These are phyloP conservation scores for Neospora caninum DNA, from an alignment of 169 alveolate genomes.

Conservation along the genomic window DNA sequence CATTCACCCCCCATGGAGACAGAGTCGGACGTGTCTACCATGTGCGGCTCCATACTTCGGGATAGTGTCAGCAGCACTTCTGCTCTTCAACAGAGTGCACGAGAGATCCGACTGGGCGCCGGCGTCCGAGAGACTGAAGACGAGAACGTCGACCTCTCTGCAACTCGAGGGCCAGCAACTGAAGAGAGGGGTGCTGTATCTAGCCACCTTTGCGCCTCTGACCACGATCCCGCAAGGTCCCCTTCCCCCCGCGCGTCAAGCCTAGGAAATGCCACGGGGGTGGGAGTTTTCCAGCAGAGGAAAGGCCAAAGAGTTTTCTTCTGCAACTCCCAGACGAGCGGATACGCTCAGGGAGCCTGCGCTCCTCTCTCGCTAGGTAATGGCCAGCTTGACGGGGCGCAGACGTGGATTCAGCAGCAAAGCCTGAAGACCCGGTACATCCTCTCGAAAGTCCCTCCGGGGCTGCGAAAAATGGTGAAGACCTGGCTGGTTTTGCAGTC, in stretches of 20 bases:
- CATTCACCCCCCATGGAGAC: background rate
- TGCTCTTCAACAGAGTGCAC: background rate
- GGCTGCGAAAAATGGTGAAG: constrained; percentile 33
- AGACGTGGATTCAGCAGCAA: background rate
- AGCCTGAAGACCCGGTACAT: background rate
- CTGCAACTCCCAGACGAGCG: too few relatives aligned
- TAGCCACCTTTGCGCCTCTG: background rate
- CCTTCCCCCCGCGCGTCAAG: background rate
- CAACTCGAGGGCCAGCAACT: background rate
- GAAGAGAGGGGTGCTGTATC: background rate
- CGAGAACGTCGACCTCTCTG: background rate
- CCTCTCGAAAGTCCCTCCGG: constrained; percentile 42
- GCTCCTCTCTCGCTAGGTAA: too few relatives aligned
- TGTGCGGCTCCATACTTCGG: background rate
- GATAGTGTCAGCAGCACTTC: background rate
- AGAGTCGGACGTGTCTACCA: background rate
- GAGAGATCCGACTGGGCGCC: background rate
- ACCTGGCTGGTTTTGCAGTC: constrained; percentile 29
- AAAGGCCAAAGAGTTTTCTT: background rate
- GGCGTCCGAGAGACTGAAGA: background rate
- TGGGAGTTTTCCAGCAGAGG: too few relatives aligned
- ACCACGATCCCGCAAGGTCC: too few relatives aligned
- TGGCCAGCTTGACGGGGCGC: background rate
- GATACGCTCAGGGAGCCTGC: too few relatives aligned
- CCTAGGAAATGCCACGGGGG: too few relatives aligned